Conservation (phyloP, 768 basidiomycete genomes). For the Lactarius sp. region DNA sequence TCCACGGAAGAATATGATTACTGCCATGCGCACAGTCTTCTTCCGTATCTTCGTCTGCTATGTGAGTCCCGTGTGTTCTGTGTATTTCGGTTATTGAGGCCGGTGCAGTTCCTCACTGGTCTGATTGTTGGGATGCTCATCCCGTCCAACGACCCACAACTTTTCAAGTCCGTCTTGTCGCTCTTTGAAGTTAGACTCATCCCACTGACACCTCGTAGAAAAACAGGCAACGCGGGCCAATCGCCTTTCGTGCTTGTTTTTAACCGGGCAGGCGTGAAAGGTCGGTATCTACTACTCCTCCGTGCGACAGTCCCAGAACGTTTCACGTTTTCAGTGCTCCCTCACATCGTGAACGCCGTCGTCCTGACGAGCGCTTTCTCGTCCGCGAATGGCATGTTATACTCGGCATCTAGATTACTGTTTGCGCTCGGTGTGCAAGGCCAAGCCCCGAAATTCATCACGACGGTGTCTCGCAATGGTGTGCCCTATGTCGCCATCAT, state of each 20-base stretch:
- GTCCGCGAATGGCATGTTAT: constrained; percentile 25
- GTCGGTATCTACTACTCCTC: neutral
- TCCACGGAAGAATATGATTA: constrained; percentile 20
- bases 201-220: constrained; percentile 8
- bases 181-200: neutral
- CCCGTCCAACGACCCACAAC: constrained; percentile 23
- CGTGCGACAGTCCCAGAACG: neutral
- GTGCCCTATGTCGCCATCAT: constrained; percentile 22
- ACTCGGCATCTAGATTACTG: constrained; percentile 22
- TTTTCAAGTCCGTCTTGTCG: constrained; percentile 20
- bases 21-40: constrained; percentile 24
- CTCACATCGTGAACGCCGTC: constrained; percentile 25
- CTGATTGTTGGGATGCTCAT: constrained; percentile 25
- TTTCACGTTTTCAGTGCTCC: constrained; percentile 13
- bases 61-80: neutral
- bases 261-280: constrained; percentile 23
- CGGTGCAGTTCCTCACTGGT: constrained; percentile 19
- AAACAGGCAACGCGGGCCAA: constrained; percentile 22
- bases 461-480: constrained; percentile 11
- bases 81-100: neutral
- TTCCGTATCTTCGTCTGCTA: constrained; percentile 25
- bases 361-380: constrained; percentile 24
- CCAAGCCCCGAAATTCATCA: constrained; percentile 22
- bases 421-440: constrained; percentile 22
- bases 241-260: constrained; percentile 26